Conservation (phyloP, 345 rosid species). For the Euphorbia tirucalli region DNA sequence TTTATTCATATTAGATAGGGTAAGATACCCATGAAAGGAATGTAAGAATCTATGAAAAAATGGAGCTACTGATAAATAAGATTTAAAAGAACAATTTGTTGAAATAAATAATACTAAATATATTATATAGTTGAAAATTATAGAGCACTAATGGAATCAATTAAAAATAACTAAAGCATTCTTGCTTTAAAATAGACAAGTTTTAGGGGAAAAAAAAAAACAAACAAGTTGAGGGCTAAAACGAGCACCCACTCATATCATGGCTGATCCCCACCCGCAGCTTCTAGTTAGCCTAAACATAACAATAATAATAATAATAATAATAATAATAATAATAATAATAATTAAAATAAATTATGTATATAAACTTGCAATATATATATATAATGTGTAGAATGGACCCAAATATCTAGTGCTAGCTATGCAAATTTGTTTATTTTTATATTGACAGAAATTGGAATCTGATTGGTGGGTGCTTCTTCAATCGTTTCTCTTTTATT, state of each 20-base stretch:
- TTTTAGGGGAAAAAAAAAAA: background rate
- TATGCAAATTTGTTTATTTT: constrained; percentile 16
- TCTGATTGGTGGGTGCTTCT: constrained; percentile 37
- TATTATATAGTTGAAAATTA: background rate
- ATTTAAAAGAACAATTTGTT: constrained; percentile 4
- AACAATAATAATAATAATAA: too few species aligned
- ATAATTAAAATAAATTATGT: too few species aligned
- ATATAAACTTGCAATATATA: too few species aligned
- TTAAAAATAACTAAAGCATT: background rate
- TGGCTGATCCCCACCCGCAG: constrained; percentile 32
- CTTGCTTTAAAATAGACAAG: too few species aligned
- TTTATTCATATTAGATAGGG: background rate
- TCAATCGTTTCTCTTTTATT: constrained; percentile 40
- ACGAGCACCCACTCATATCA: constrained; percentile 21
- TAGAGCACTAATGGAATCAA: background rate
- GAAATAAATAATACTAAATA: background rate
- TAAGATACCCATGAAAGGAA: constrained; percentile 11
- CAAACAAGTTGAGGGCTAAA: constrained; percentile 35
- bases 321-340: too few species aligned
- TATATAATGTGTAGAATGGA: constrained; percentile 12
- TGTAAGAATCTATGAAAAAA: constrained; percentile 15
- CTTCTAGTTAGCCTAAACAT: constrained; percentile 19
- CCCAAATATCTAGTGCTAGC: constrained; percentile 36
- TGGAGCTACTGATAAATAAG: background rate
- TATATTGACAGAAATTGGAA: constrained; percentile 42